Base-by-base conservation (phyloP, 2,329 filamentous ascomycete species). In the Acrocalymma vagum region DNA sequence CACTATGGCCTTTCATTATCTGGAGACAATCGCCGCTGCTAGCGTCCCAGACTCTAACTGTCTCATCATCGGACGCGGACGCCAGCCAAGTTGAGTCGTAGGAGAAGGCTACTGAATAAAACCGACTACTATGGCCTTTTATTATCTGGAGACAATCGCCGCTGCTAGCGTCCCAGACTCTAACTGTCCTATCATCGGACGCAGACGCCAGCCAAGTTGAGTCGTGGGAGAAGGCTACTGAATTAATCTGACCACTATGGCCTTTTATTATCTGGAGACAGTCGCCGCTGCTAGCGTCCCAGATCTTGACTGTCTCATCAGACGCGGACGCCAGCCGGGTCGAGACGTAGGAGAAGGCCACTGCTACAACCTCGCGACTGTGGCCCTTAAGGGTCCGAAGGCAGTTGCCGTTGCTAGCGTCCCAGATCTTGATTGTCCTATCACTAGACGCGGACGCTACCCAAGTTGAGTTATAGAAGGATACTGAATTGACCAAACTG, bases 321-420 rank as follows among this genome's bases (percentile, higher is more conserved):
- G n/a, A 20, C 16, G 11, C 50, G 9, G 53, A 58, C 17, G 46
- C 57, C 14, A 60, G 42, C 25, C 22, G 31, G 7, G 28, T 40
- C n/a, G 29, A 45, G 42, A 55, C 42, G 20, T 30, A 45, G 8
- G 51, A 58, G 46, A 60, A 57, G 9, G 45, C 42, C 18, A 63
- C 42, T 10, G 27, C 51, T 11, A 1, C 29, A 18, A 61, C 40
- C n/a, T 4, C 22, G 28, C 29, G 18, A 25, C 26, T 36, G 70
- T 99, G 94, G 6, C 93, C 94, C 23, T 83, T 81, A 32, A 99
- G 81, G 60, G 89, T 87, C 60, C 88, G 89, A 31, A 95, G 72
- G 30, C 95, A 78, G 8, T 76, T 74, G 23, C 90, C 89, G 0
- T 89, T 94, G 39, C 81, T 74, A 29, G 94, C 88, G 62, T 96